Evolutionary conservation across 345 rosid species (phyloP), one percentile per base, ranked within the genome.

Genomic region (Citrus sp.): DNA sequence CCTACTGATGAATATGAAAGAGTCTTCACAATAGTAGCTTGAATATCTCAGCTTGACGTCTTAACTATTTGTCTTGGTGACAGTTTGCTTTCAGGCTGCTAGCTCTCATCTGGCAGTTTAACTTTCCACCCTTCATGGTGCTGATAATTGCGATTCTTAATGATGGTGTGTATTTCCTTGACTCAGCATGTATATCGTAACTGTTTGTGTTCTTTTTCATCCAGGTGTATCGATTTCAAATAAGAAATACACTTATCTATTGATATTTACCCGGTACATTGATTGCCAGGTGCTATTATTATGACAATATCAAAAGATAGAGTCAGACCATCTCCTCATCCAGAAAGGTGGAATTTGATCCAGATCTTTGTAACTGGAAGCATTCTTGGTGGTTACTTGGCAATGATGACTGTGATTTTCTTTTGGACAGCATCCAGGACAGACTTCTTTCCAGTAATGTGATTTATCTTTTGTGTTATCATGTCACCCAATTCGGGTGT

Each of bases 101-200:
- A 64, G 91, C 94, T 51, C 89, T 89, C 55, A 86, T 89, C 49
- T 90, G 94, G 94, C 13, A 89, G 67, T 90, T 90, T 42, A 91
- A 90, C 58, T 90, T 89, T 82, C 90, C 90, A 27, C 94, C 92
- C 63, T 88, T 89, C 86, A 89, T 89, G 91, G 91, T 87, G 80
- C 82, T 89, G 78, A 89, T 89, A 7, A 89, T 88, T 49, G 92
- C 91, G 9, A 88, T 88, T 67, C 89, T 89, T 32, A 86, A 89
- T 72, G 90, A 88, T 76, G 92, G 91, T 84, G 27, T 61, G 90
- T 84, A 40, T 35, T 56, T 70, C 14, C 60, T 46, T 46, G 14
- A 46, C 51, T 12, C 51, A 12, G 18, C 18, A 13, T 46, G 18
- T 46, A 46, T 3, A 46, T 46, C 18, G 0, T 46, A 46, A 46